Base-by-base conservation (phyloP, 2,329 filamentous ascomycete species). In the Aspergillus sp. region DNA sequence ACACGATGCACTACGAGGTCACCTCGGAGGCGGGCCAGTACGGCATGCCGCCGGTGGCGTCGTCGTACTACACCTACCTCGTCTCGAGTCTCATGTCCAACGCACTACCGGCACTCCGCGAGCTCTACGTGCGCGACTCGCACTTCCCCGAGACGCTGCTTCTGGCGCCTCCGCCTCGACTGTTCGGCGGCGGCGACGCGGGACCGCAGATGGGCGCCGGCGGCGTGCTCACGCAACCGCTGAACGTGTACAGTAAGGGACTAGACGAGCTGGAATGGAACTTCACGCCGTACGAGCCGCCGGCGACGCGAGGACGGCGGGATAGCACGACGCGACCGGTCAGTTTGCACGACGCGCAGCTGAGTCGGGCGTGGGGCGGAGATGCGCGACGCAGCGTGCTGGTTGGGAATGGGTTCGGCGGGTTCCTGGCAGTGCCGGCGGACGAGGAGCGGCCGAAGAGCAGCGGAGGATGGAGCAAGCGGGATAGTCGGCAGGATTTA, bases 71-170 rank as follows among this genome's bases (percentile, higher is more conserved):
- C 75, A 85, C 86, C 61, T 96, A 96, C 75, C 85, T 98, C 20
- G 88, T 91, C 26, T 85, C 85, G n/a, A 96, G 91, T 0, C 85
- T 98, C 32, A 85, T 95, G 61, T 84, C 87, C 16, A 89, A 89
- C 62, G 85, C 86, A 7, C 82, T 98, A 7, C 92, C 92, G 1
- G 85, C 84, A 39, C 82, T 98, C 9, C 83, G 83, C 39, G 85
- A 88, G 22, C 84, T 98, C 7, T 97, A 96, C 72, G 94, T 97
- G 18, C 89, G 91, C 54, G 92, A 97, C 69, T 85, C 89, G 26
- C 82, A 85, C 53, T 96, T 98, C 72, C 88, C 92, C 2, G 91
- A 96, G 66, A 84, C 88, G 11, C 85, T 97, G 6, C 83, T 92
- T 14, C 81, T 94, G 6, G 85, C 87, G 1, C 90, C 89, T 1